Evolutionary conservation across 208 protist species (phyloP).

Genomic region (Vickermania spadyakhi): DNA sequence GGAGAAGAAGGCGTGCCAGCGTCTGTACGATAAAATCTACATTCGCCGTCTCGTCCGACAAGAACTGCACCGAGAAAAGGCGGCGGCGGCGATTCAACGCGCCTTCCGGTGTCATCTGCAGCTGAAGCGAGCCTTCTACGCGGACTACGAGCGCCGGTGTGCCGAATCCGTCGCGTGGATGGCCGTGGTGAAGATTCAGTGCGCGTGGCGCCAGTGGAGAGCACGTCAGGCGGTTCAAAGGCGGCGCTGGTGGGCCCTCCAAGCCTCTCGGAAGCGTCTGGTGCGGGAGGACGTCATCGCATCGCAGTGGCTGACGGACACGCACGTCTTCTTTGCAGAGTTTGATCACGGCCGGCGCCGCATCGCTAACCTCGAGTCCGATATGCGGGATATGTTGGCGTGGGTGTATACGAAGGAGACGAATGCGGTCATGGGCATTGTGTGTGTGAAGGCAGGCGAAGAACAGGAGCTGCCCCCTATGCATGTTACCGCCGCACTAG

Average conservation of each 20-base stretch:
- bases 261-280: constrained; percentile 20
- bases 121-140: constrained; percentile 2
- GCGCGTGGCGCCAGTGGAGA: constrained; percentile 20
- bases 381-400: constrained; percentile 4
- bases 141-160: constrained; percentile 1
- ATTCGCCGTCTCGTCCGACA: constrained; percentile 18
- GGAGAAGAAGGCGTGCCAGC: constrained; percentile 5
- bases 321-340: constrained; percentile 9
- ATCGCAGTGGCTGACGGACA: constrained; percentile 15
- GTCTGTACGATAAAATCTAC: constrained; percentile 22
- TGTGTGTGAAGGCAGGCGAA: neutral
- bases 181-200: constrained; percentile 21
- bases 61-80: constrained; percentile 31
- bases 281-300: constrained; percentile 25
- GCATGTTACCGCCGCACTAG: neutral
- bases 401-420: constrained; percentile 4
- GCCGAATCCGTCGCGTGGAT: constrained; percentile 13
- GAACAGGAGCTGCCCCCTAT: neutral
- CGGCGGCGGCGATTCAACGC: constrained; percentile 28
- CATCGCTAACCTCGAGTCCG: constrained; percentile 10
- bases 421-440: neutral
- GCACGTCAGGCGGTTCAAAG: constrained; percentile 14
- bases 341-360: constrained; percentile 12
- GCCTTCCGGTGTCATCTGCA: constrained; percentile 20
- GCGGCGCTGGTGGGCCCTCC: constrained; percentile 6